These are phyloP conservation scores for Backusella liffmaniae DNA, from an alignment of 192 early-diverging fungal genomes.

Conservation along the genomic window DNA sequence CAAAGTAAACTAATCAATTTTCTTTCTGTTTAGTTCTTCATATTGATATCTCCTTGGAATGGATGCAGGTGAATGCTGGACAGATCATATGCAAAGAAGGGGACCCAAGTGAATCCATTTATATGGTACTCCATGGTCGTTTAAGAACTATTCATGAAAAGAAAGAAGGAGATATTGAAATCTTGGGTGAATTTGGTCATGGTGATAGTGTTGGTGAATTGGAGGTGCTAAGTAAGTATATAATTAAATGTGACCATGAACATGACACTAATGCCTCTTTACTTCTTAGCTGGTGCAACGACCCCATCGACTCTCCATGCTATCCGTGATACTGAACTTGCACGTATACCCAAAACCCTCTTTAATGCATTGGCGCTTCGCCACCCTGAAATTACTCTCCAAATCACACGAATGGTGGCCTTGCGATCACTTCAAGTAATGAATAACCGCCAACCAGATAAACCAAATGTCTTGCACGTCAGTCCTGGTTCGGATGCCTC, in stretches of 20 bases:
- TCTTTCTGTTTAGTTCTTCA: slow-evolving; percentile 51
- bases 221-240: slow-evolving; percentile 76
- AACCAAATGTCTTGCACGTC: not conserved
- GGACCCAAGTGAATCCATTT: slow-evolving; percentile 84
- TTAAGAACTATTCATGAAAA: slow-evolving; percentile 81
- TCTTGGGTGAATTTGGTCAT: slow-evolving; percentile 90
- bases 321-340: slow-evolving; percentile 95
- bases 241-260: not conserved
- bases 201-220: slow-evolving; percentile 95
- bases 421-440: slow-evolving; percentile 56
- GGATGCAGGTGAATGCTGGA: slow-evolving; percentile 92
- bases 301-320: slow-evolving; percentile 90
- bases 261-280: not conserved
- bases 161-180: slow-evolving; percentile 67
- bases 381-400: slow-evolving; percentile 90
- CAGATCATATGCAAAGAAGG: slow-evolving; percentile 91
- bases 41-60: slow-evolving; percentile 87
- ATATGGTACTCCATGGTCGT: slow-evolving; percentile 92
- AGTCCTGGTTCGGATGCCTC: not conserved
- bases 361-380: slow-evolving; percentile 88
- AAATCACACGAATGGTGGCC: slow-evolving; percentile 89
- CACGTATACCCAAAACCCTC: slow-evolving; percentile 91
- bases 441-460: slow-evolving; percentile 5
- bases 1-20: not conserved
- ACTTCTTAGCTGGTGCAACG: slow-evolving; percentile 48